Evolutionary conservation across 441 rosid species (phyloP), one percentile per base, ranked within the genome.

Genomic region (Breynia disticha): DNA sequence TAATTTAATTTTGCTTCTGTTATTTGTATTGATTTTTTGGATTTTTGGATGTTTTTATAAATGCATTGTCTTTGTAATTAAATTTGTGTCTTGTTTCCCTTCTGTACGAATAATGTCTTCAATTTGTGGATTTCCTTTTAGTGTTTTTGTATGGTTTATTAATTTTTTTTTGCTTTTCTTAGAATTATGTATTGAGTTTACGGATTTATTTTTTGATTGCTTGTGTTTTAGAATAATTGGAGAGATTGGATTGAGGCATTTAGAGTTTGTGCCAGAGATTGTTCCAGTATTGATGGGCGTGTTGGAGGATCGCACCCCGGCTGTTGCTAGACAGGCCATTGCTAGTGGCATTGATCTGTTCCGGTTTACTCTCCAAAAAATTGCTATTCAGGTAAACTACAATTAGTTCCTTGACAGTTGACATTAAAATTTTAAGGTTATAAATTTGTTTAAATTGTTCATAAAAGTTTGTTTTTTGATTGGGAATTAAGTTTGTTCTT

Each of bases 321-420:
- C 97, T 48, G 99, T 90, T 63, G 86, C 79, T 57, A 84, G 95
- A 59, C 96, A 90, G 74, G 89, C 85, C 59, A 81, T 90, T 48
- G 58, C 83, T 67, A 78, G 81, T 45, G 94, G 84, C 32, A 67
- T 77, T 60, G 69, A 72, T 62, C 74, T 90, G 59, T 94, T 94
- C 67, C 80, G 76, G 46, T 69, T 62, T 58, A 83, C 80, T 22
- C 85, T 94, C 16, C 69, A 66, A 62, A 80, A 69, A 73, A 57
- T 86, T 64, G 87, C 85, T 2, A 45, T 85, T 70, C 87, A 79
- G 97, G 99, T 88, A 28, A 15, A 3, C n/a, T 60, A 56, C 53
- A 24, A 15, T 47, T 11, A 3, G 1, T 45, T 12, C 24, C 1
- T 38, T 11, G 20, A 5, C 12, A 12, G 7, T 16, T 20, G 20